Evolutionary conservation across 345 rosid species (phyloP).

Genomic region (Excoecaria cochinchinensis): DNA sequence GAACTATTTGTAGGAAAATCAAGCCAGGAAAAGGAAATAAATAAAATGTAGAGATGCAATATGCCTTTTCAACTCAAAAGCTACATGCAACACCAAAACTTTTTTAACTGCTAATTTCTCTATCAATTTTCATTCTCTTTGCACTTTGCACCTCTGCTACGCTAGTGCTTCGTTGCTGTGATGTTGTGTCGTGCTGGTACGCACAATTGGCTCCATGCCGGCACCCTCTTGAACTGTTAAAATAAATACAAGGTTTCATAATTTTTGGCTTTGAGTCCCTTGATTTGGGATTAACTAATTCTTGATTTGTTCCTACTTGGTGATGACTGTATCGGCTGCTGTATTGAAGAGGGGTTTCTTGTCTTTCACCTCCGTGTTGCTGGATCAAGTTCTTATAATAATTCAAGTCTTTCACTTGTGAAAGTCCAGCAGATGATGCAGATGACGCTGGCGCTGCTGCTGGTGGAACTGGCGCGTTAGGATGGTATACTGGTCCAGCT

Average conservation of each 20-base stretch:
- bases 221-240: constrained; percentile 88
- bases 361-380: constrained; percentile 95
- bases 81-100: constrained; percentile 11
- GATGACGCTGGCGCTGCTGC: constrained; percentile 37
- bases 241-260: constrained; percentile 90
- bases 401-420: constrained; percentile 63
- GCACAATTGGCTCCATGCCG: constrained; percentile 80
- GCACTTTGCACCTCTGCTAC: constrained; percentile 51
- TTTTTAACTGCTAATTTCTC: constrained; percentile 65
- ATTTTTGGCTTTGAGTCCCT: constrained; percentile 66
- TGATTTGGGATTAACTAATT: constrained; percentile 49
- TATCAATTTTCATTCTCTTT: constrained; percentile 90
- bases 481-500: constrained; percentile 26
- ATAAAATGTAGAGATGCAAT: constrained; percentile 10
- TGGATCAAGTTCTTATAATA: constrained; percentile 95
- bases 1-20: constrained; percentile 29
- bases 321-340: constrained; percentile 44
- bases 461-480: constrained; percentile 31
- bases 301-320: constrained; percentile 41
- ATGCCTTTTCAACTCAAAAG: constrained; percentile 15
- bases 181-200: constrained; percentile 71
- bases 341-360: constrained; percentile 54
- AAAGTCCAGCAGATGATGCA: constrained; percentile 37
- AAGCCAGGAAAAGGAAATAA: constrained; percentile 8
- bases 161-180: constrained; percentile 52